phyloP scores from a whole-genome alignment of 2,329 filamentous ascomycete genomes.

The Piedraia hortae region DNA sequence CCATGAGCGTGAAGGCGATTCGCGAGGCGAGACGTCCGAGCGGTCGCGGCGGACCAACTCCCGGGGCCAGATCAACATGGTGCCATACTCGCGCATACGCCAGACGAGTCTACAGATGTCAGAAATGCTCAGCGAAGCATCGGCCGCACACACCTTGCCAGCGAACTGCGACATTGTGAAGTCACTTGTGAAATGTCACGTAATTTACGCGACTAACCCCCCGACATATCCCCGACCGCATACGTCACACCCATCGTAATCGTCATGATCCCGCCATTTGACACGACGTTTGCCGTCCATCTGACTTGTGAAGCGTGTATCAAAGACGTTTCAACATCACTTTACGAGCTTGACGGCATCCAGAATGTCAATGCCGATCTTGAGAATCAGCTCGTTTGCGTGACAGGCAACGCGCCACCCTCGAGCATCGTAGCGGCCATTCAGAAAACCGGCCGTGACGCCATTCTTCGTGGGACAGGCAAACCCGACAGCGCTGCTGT shows the following conservation, averaged over 20 bases:
- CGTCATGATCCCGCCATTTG: conserved; percentile 13
- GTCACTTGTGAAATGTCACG: too few species aligned
- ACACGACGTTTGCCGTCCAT: conserved; percentile 88
- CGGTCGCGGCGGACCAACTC: conserved; percentile 30
- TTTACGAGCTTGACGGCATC: conserved; percentile 52
- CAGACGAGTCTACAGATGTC: conserved; percentile 45
- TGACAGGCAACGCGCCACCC: conserved; percentile 74
- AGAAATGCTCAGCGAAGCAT: conserved; percentile 1
- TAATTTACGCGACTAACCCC: too few species aligned
- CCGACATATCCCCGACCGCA: too few species aligned
- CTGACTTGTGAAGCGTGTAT: conserved; percentile 78
- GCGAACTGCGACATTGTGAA: conserved; percentile 5
- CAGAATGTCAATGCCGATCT: conserved; percentile 59
- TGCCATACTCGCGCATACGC: conserved; percentile 96
- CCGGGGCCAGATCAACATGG: conserved; percentile 44
- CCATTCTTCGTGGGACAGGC: conserved; percentile 74
- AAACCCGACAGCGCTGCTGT: conserved; percentile 66
- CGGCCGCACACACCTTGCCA: conserved; percentile 3
- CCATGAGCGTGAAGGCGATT: conserved; percentile 75
- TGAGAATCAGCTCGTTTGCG: conserved; percentile 53
- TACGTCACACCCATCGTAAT: too few species aligned
- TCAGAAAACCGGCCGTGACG: conserved; percentile 71
- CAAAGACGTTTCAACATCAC: conserved; percentile 53
- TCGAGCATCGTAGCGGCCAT: conserved; percentile 75
- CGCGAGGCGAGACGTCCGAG: conserved; percentile 70